Evolutionary conservation across 179 eudicot species (phyloP), one percentile per base, ranked within the genome.

Genomic region (Beta corolliflora): DNA sequence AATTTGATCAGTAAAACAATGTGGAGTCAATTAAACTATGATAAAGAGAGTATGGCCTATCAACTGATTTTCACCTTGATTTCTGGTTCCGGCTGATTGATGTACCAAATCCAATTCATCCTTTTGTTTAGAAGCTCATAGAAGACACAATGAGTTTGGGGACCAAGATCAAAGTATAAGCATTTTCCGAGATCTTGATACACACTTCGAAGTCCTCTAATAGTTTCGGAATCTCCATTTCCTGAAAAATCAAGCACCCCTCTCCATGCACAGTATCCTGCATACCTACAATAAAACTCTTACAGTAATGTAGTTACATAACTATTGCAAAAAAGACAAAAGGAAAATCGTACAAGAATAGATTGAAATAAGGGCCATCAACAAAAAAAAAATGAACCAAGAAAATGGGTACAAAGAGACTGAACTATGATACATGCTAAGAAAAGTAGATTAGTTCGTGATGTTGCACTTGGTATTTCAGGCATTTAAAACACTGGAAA

Each of bases 231-330:
- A 45, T 88, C 68, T 80, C 85, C 88, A 58, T 83, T 80, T 25
- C 82, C 86, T 5, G 89, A 83, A 80, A 85, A 90, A 81, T 92
- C 90, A 53, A 92, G 83, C 68, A 94, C 90, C 44, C 98, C 98
- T 90, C 97, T 92, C 98, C 98, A 94, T 44, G 96, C 98, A 86
- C 94, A 92, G 72, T 93, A 94, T 50, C 97, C 98, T 75, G 97
- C 79, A 82, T 94, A 94, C 88, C 98, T 92, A 59, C 21, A 81
- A 55, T 18, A 11, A 25, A 31, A 54, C 44, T 71, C 67, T 4
- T 50, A 44, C 50, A 8, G 52, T 31, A 29, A 29, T 23, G 16
- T 8, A 56, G 23, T 25, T 21, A 36, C 18, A 53, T 54, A 3
- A 70, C 21, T 48, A 12, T 9, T 63, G 59, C 46, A 45, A 15